Base-by-base conservation (phyloP, 495 filamentous ascomycete genomes). In the Apodospora peruviana region DNA sequence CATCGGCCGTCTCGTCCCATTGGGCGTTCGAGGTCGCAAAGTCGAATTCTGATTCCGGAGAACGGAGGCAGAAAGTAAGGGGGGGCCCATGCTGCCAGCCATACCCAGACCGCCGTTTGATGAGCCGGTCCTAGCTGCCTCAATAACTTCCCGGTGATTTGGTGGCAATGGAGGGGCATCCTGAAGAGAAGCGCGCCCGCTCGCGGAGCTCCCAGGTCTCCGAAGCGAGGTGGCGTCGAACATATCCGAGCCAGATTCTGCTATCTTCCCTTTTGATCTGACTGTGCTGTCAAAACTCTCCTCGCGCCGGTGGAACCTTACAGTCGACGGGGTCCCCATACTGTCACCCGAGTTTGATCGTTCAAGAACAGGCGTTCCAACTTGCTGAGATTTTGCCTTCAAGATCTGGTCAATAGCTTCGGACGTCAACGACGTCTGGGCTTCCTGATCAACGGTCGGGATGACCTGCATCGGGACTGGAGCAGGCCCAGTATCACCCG, bases 91-190 rank as follows among this genome's bases (percentile, higher is more conserved):
- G 37, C 67, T 57, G 34, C 71, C 74, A 29, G 70, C 51, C 59
- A 67, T 40, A 8, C 60, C 63, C 36, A 78, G 79, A 18, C 71
- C 59, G 4, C 70, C 71, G n/a, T 60, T 49, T 1, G 72, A 60
- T 11, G 73, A 77, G 29, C 67, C 60, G 18, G 74, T 73, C 29
- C 76, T 76, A 27, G 89, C 91, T 9, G 88, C 89, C 45, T 88
- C 80, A 54, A 96, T 96, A 45, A 79, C 80, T 65, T 96, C 79
- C 50, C 81, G 85, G 64, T 94, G 88, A 59, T 95, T 89, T 8
- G 69, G 48, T 36, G 93, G 90, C 24, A 98, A 70, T 14, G 91
- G 90, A 3, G 90, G 91, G 20, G 61, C 58, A 34, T 64, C 59
- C 17, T 58, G 50, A 8, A 56, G 23, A 5, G 60, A 59, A 14